Evolutionary conservation across 306 rosid genomes (phyloP).

Genomic region (Dicorynia guianensis): DNA sequence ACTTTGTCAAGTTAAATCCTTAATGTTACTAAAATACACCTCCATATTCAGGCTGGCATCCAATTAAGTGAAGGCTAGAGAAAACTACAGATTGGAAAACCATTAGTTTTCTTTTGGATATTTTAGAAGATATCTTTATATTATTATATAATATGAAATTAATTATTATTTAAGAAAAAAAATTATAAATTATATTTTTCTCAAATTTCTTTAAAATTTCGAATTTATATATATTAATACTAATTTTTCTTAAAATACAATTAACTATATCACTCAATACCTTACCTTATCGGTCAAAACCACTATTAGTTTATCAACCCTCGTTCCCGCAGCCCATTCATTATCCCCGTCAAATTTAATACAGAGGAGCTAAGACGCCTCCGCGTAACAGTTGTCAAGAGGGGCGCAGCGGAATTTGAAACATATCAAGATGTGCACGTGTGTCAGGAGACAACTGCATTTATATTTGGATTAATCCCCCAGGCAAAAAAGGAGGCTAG

Average conservation of each 20-base stretch:
- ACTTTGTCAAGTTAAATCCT: background rate
- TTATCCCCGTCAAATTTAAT: constrained; percentile 15
- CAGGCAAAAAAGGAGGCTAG: no score
- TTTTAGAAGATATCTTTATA: no score
- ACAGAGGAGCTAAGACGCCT: constrained; percentile 13
- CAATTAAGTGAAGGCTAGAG: constrained; percentile 25
- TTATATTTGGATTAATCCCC: constrained; percentile 21
- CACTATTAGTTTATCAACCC: no score
- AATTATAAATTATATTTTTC: no score
- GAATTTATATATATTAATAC: no score
- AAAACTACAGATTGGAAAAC: constrained; percentile 12
- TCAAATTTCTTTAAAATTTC: no score
- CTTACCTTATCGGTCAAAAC: no score
- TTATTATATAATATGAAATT: no score
- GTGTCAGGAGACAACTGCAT: constrained; percentile 27
- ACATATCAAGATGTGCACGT: constrained; percentile 43
- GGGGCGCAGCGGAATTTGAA: constrained; percentile 24
- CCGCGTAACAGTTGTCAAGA: constrained; percentile 46
- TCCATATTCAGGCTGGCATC: constrained; percentile 2
- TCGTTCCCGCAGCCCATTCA: constrained; percentile 25
- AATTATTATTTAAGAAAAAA: no score
- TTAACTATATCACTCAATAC: no score
- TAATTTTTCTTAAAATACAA: no score
- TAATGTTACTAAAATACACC: constrained; percentile 12
- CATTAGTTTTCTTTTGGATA: no score